These are phyloP conservation scores for Syzygium aromaticum DNA, from an alignment of 345 rosid species.

Conservation along the genomic window DNA sequence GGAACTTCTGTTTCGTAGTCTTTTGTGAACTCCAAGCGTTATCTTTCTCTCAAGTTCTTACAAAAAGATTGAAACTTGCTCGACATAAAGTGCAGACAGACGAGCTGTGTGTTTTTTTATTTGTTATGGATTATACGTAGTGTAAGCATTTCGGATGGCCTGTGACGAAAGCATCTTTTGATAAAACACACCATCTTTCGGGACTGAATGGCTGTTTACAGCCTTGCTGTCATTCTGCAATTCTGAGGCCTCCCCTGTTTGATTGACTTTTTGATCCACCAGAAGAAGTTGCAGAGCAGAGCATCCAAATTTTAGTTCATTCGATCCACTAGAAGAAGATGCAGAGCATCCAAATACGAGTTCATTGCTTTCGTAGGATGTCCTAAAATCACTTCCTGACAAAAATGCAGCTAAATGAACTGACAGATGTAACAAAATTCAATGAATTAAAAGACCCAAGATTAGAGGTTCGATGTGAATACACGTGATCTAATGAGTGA, in stretches of 20 bases:
- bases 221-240: constrained; percentile 46
- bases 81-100: not conserved
- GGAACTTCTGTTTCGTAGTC: not conserved
- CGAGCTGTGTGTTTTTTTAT: not conserved
- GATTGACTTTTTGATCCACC: not conserved
- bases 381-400: not conserved
- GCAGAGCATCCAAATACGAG: not conserved
- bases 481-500: not conserved
- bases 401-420: not conserved
- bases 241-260: constrained; percentile 27
- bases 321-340: not conserved
- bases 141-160: constrained; percentile 6
- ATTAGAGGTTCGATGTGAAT: not conserved
- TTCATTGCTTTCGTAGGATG: not conserved
- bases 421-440: not conserved
- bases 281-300: not conserved
- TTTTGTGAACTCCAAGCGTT: not conserved
- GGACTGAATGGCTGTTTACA: constrained; percentile 38
- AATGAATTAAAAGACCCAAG: not conserved
- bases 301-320: not conserved
- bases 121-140: not conserved
- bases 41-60: not conserved
- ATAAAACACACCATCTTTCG: constrained; percentile 39
- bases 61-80: not conserved
- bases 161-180: constrained; percentile 15